phyloP scores from a whole-genome alignment of 2,329 filamentous ascomycete species.

The Didymella lethalis region DNA sequence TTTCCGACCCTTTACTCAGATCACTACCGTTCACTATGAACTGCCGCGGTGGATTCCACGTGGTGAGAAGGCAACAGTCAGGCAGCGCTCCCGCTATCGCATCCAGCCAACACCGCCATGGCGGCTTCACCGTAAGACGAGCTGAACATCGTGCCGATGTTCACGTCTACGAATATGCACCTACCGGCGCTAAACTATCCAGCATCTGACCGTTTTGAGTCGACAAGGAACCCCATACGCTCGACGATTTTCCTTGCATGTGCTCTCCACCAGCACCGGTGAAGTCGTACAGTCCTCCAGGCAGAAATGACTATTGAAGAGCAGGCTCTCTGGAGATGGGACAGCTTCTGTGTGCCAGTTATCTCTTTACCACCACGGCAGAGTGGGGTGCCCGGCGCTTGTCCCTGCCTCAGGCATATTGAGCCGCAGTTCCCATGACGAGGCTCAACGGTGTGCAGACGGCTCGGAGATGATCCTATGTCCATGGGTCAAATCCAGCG shows the following conservation, averaged over 20 bases:
- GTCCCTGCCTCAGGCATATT: not conserved
- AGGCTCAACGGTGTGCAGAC: constrained; percentile 8
- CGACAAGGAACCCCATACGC: constrained; percentile 18
- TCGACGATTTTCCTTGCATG: constrained; percentile 20
- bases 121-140: constrained; percentile 39
- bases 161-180: constrained; percentile 23
- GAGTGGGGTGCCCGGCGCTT: not conserved
- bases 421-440: not conserved
- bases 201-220: constrained; percentile 37
- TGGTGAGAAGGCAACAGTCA: constrained; percentile 34
- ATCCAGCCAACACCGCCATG: constrained; percentile 24
- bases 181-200: constrained; percentile 21
- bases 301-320: constrained; percentile 38
- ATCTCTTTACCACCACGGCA: not conserved
- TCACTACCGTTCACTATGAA: not conserved
- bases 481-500: not conserved
- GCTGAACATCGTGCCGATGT: constrained; percentile 32
- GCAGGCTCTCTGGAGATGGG: constrained; percentile 16
- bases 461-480: constrained; percentile 1
- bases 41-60: not conserved
- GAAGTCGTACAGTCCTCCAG: constrained; percentile 36
- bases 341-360: not conserved
- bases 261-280: constrained; percentile 46
- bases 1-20: not conserved
- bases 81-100: constrained; percentile 36